Evolutionary conservation across 2,329 filamentous ascomycete genomes (phyloP).

Genomic region (Polychaeton citri): DNA sequence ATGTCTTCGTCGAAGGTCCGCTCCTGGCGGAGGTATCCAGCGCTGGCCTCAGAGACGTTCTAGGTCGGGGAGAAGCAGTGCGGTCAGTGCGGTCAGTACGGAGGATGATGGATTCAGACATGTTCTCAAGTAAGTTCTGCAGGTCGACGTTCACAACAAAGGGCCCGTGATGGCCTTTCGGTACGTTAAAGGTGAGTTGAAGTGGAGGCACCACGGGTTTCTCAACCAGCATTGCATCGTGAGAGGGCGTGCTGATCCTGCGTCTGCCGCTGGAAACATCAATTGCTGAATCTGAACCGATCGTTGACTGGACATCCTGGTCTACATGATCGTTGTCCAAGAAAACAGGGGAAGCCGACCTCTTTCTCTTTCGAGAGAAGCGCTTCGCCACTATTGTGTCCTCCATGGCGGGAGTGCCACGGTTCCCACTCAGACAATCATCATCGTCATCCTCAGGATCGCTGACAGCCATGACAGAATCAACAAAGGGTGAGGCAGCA

Average conservation of each 20-base stretch:
- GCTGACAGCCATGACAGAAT: neutral
- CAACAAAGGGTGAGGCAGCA: neutral
- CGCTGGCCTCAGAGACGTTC: slow-evolving; percentile 1
- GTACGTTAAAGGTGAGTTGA: slow-evolving; percentile 33
- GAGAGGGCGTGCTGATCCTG: slow-evolving; percentile 4
- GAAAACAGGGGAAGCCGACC: slow-evolving; percentile 9
- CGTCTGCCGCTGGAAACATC: neutral
- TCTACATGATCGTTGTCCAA: neutral
- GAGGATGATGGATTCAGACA: slow-evolving; percentile 1
- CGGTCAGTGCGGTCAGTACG: neutral
- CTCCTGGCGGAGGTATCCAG: neutral
- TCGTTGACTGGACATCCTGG: neutral
- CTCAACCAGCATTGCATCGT: slow-evolving; percentile 18
- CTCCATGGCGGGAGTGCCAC: neutral
- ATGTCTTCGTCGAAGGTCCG: neutral
- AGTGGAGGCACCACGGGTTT: slow-evolving; percentile 13
- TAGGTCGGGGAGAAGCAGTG: neutral
- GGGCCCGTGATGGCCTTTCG: slow-evolving; percentile 31
- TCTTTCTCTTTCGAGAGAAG: slow-evolving; percentile 16
- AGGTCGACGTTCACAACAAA: slow-evolving; percentile 29
- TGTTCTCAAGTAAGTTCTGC: slow-evolving; percentile 4
- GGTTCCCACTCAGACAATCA: neutral
- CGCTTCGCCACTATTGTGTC: neutral
- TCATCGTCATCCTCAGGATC: slow-evolving; percentile 1
- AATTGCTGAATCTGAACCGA: neutral